phyloP scores from a whole-genome alignment of 2,329 filamentous ascomycete species.

The Fusarium napiforme region DNA sequence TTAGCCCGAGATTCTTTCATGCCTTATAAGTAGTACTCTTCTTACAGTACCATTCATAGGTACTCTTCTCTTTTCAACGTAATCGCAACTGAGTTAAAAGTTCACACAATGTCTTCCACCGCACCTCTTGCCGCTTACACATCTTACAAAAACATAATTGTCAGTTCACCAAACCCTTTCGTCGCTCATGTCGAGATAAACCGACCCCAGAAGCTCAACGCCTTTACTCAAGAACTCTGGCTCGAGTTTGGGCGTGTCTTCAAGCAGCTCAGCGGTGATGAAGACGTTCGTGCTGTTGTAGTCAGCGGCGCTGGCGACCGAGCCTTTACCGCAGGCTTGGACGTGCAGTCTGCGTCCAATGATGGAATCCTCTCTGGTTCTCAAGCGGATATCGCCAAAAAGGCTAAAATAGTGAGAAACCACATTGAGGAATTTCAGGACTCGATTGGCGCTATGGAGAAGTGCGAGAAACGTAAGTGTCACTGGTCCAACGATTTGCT shows the following conservation, averaged over 20 bases:
- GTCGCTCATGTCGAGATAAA: conserved; percentile 95
- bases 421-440: conserved; percentile 84
- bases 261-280: conserved; percentile 74
- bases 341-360: conserved; percentile 77
- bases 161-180: conserved; percentile 76
- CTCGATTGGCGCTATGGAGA: conserved; percentile 79
- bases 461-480: conserved; percentile 84
- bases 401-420: conserved; percentile 69
- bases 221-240: conserved; percentile 89
- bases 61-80: background rate
- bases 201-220: conserved; percentile 85
- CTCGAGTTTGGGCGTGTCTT: conserved; percentile 81
- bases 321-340: conserved; percentile 87
- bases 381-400: conserved; percentile 69
- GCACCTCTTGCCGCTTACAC: conserved; percentile 53
- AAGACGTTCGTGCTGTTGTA: conserved; percentile 79
- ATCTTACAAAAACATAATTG: conserved; percentile 74
- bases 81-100: background rate
- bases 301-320: conserved; percentile 83
- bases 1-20: background rate
- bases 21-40: background rate
- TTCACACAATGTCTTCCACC: conserved; percentile 37
- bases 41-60: background rate
- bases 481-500: background rate
- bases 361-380: conserved; percentile 56